Evolutionary conservation across 2,329 filamentous ascomycete species (phyloP), one percentile per base, ranked within the genome.

Genomic region (Annulohypoxylon truncatum): DNA sequence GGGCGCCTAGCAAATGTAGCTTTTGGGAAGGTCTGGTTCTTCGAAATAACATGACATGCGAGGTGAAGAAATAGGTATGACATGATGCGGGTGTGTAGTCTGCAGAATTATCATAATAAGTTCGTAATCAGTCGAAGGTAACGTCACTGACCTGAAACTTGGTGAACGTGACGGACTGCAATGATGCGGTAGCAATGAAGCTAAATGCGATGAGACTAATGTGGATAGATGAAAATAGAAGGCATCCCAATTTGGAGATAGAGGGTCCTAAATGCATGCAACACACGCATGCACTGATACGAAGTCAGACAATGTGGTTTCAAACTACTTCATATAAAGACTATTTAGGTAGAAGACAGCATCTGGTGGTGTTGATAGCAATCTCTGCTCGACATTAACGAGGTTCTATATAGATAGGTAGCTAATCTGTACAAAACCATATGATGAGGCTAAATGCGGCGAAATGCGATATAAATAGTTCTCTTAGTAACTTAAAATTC

Each of bases 81-180:
- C 3, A 47, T 26, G 9, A 28, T 7, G 42, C 31, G n/a, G n/a
- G 26, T 24, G 35, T 31, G 20, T 29, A 44, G n/a, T 33, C 2
- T n/a, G 26, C 10, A 31, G 12, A 31, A 1, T 13, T 24, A 40
- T 46, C 24, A 35, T 52, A 54, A 53, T 47, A 28, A 50, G 29
- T 38, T 28, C 33, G 57, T 56, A 44, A 44, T 44, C n/a, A 48
- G 38, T 42, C 42, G 13, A 44, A 28, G 26, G 54, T 38, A 55
- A 61, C 55, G 15, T 61, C 51, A 61, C 22, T 46, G 61, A 68
- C 18, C 12, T 66, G 59, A 68, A 68, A 68, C 66, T 46, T 47
- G 53, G n/a, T 40, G 46, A 46, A 56, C 24, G 55, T 59, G 66
- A 60, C 47, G 44, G 13, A 24, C n/a, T 57, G 54, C 53, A 62